A percentile compares a stretch with the other conserved stretches of the same genome.
Evolutionary conservation across 345 rosid genomes (phyloP).

Genomic region (Reutealis trisperma): DNA sequence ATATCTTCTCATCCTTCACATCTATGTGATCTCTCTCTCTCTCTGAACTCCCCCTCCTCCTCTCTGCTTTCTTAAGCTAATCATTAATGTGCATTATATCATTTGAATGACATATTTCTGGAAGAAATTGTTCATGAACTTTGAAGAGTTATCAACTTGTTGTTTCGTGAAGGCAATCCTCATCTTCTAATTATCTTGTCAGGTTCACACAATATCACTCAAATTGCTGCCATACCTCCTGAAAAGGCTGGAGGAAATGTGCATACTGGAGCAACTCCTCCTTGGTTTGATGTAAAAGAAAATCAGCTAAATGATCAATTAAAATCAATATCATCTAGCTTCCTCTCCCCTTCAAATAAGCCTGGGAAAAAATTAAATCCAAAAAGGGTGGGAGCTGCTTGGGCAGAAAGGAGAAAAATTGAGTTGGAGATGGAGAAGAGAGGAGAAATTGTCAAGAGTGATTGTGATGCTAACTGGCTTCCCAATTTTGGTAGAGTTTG

Average conservation of each 20-base stretch:
- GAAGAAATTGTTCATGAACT: not conserved
- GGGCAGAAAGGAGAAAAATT: constrained; percentile 89
- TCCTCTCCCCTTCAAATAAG: constrained; percentile 30
- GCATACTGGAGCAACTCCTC: constrained; percentile 82
- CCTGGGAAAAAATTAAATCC: constrained; percentile 73
- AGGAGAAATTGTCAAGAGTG: constrained; percentile 55
- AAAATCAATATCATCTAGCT: constrained; percentile 31
- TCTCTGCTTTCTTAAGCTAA: not conserved
- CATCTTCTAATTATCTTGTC: constrained; percentile 22
- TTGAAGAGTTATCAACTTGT: constrained; percentile 1
- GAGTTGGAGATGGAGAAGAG: constrained; percentile 87
- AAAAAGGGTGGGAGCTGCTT: constrained; percentile 90
- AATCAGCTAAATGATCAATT: constrained; percentile 33
- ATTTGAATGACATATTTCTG: not conserved
- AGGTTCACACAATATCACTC: constrained; percentile 45
- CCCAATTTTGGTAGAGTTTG: constrained; percentile 97
- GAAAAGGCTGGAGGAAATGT: constrained; percentile 58
- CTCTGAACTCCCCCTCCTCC: not conserved
- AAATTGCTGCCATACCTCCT: constrained; percentile 36
- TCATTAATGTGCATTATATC: not conserved
- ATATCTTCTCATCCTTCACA: not conserved
- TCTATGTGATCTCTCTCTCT: not conserved
- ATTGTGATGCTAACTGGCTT: constrained; percentile 69
- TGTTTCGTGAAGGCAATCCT: constrained; percentile 5
- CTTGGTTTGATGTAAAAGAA: constrained; percentile 66